Conservation (phyloP, 192 early-diverging fungal species). For the Diversispora epigaea region DNA sequence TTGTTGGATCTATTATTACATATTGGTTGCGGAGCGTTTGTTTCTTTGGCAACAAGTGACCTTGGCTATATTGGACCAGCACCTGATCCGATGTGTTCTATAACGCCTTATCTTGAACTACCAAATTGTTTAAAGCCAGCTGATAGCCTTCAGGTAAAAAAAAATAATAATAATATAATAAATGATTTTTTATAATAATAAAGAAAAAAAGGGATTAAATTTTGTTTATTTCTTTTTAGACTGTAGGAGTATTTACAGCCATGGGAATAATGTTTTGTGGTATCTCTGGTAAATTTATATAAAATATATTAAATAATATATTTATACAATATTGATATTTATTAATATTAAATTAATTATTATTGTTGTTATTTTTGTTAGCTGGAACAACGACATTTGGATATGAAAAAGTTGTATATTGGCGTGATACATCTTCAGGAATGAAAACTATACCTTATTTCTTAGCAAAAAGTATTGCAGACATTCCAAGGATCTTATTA, state of each 20-base stretch:
- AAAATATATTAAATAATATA: not conserved
- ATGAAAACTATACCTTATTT: too few relatives aligned
- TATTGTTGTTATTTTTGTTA: too few relatives aligned
- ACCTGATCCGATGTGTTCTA: conserved; percentile 47
- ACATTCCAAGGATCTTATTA: conserved; percentile 60
- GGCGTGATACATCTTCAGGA: too few relatives aligned
- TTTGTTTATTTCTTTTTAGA: not conserved
- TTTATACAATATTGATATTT: too few relatives aligned
- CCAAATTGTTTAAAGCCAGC: not conserved
- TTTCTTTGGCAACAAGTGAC: conserved; percentile 48
- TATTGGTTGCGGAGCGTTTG: conserved; percentile 54
- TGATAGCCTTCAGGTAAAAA: not conserved
- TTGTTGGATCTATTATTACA: conserved; percentile 57
- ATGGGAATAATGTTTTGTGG: conserved; percentile 62
- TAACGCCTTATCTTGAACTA: conserved; percentile 35
- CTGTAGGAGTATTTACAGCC: conserved; percentile 56
- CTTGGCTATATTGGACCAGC: conserved; percentile 54
- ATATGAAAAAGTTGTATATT: conserved; percentile 58
- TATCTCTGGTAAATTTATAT: conserved; percentile 42
- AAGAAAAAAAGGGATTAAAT: too few relatives aligned
- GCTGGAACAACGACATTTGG: conserved; percentile 60
- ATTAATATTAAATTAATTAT: too few relatives aligned
- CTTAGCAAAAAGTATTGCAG: too few relatives aligned
- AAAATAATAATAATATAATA: too few relatives aligned
- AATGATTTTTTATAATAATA: too few relatives aligned